These are phyloP conservation scores for Canavalia gladiata DNA, from an alignment of 306 rosid species.

Conservation along the genomic window DNA sequence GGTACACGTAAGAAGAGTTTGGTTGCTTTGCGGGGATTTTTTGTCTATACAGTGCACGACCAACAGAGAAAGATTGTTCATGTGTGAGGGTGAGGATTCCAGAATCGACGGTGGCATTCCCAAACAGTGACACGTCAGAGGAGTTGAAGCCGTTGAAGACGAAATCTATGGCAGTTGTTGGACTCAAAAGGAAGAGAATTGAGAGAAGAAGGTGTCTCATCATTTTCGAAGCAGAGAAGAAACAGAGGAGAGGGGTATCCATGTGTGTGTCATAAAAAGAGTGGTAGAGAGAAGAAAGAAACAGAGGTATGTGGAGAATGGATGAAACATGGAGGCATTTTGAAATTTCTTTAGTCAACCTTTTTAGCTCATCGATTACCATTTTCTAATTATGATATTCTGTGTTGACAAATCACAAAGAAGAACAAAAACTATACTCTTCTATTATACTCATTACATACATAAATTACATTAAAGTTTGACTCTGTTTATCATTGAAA, in stretches of 20 bases:
- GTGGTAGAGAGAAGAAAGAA: background rate
- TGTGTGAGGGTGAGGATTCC: slow-evolving; percentile 71
- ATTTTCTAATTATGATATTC: background rate
- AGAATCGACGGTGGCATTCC: slow-evolving; percentile 75
- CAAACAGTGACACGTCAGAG: slow-evolving; percentile 61
- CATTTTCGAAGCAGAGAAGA: slow-evolving; percentile 47
- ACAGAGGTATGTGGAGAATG: background rate
- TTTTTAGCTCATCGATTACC: background rate
- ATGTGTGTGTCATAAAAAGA: background rate
- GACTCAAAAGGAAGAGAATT: slow-evolving; percentile 29
- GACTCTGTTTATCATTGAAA: too few relatives aligned
- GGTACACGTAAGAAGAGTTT: slow-evolving; percentile 57
- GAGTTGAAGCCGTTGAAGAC: slow-evolving; percentile 81
- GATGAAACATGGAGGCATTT: background rate
- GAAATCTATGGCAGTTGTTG: slow-evolving; percentile 62
- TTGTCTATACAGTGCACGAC: slow-evolving; percentile 69
- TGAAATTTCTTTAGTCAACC: slow-evolving; percentile 2
- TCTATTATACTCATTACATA: too few relatives aligned
- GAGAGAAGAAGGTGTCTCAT: slow-evolving; percentile 39
- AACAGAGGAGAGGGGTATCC: background rate
- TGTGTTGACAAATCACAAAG: background rate
- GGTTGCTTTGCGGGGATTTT: slow-evolving; percentile 65
- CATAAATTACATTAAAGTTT: too few relatives aligned
- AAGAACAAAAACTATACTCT: background rate
- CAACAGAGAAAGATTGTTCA: slow-evolving; percentile 62